Base-by-base conservation (phyloP, 2,329 filamentous ascomycete genomes). In the Alternaria rosae region DNA sequence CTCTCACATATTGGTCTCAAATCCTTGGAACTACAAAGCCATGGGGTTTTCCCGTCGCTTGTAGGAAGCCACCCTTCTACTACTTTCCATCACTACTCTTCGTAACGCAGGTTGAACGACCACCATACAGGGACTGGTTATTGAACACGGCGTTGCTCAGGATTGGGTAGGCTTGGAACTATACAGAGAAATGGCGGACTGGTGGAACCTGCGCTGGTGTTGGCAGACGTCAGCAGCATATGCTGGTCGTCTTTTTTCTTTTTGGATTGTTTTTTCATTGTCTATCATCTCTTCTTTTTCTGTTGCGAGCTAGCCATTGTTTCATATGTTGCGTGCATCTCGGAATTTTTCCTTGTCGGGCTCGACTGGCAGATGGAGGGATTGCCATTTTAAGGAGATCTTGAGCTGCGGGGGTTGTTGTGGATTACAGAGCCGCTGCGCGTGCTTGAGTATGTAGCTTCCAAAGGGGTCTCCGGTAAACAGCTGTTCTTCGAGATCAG, bases 81-180 rank as follows among this genome's bases (percentile, higher is more conserved):
- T 48, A 38, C 68, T 66, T 65, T 64, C 63, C 35, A 20, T 51
- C 41, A 20, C n/a, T 43, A 43, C 59, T 67, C 66, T 70, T 69
- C 66, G 68, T 77, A 75, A 79, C 75, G 76, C 75, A 77, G 68
- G 70, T 74, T 73, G 72, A 75, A 79, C 70, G 76, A 77, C 70
- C 67, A 73, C 69, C 66, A 72, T 65, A 68, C 54, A 61, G 67
- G 73, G 72, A 65, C 62, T 70, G 74, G 65, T 68, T 70, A 65
- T 66, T 65, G 69, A 66, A 64, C 70, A 23, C 60, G 77, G 76
- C 76, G 76, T 78, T 77, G 70, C 70, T 68, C 62, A 70, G 68
- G 62, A 30, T 69, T 69, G 68, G 70, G 67, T 65, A 59, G 64
- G 57, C 48, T 61, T 61, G 59, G 60, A 35, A 61, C 50, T 68